phyloP scores from a whole-genome alignment of 1,139 yeast genomes.

The Kluyveromyces sp. region DNA sequence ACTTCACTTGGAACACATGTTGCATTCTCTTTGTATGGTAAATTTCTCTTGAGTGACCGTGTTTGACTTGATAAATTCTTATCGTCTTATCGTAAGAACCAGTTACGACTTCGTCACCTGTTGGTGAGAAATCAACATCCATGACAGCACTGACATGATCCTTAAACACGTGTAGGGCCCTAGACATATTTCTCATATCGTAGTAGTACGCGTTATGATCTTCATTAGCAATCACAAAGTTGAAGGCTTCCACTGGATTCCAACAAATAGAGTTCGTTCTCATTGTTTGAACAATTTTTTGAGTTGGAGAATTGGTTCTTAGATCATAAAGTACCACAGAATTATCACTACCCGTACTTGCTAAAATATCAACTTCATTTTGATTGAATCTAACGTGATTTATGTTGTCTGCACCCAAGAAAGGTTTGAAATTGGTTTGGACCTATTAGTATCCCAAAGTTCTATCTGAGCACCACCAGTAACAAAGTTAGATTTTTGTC shows the following conservation, averaged over 20 bases:
- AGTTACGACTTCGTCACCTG: conserved; percentile 92
- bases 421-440: conserved; percentile 66
- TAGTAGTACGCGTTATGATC: conserved; percentile 92
- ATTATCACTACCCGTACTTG: conserved; percentile 89
- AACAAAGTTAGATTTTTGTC: conserved; percentile 64
- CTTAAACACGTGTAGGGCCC: conserved; percentile 76
- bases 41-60: conserved; percentile 90
- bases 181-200: conserved; percentile 87
- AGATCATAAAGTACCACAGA: conserved; percentile 85
- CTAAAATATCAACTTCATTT: conserved; percentile 82
- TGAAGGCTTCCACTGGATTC: conserved; percentile 98
- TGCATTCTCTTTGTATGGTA: conserved; percentile 98
- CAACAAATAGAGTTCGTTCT: conserved; percentile 83
- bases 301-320: conserved; percentile 88
- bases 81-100: conserved; percentile 94
- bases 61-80: conserved; percentile 63
- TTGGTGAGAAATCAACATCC: conserved; percentile 92
- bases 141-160: conserved; percentile 96
- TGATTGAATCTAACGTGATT: conserved; percentile 77
- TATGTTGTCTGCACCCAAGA: conserved; percentile 94
- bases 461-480: conserved; percentile 90
- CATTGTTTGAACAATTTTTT: conserved; percentile 75
- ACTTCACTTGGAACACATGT: conserved; percentile 76
- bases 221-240: conserved; percentile 87
- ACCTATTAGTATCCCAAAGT: conserved; percentile 80